Percentiles rank a stretch among this genome's conserved stretches.
Conservation (phyloP, 1,139 yeast genomes). For the Nadsonia commutata region DNA sequence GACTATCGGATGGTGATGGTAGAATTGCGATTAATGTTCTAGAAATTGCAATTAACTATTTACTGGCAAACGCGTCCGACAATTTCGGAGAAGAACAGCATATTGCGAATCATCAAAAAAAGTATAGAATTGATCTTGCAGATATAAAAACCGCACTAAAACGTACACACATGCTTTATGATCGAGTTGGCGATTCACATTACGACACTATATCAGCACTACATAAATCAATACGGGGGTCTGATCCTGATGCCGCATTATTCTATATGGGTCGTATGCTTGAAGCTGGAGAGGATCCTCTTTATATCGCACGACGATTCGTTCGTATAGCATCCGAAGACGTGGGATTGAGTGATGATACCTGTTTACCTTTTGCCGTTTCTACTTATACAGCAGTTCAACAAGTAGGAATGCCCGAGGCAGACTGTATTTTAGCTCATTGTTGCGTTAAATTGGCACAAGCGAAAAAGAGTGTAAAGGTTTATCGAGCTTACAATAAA, state of each 20-base stretch:
- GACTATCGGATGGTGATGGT: slow-evolving; percentile 80
- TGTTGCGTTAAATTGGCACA: slow-evolving; percentile 79
- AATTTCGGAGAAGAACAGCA: slow-evolving; percentile 1
- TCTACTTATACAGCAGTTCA: slow-evolving; percentile 79
- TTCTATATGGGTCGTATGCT: slow-evolving; percentile 81
- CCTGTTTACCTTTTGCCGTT: slow-evolving; percentile 74
- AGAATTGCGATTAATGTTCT: slow-evolving; percentile 66
- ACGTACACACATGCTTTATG: slow-evolving; percentile 56
- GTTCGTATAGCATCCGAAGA: slow-evolving; percentile 88
- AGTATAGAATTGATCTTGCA: slow-evolving; percentile 12
- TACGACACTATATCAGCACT: slow-evolving; percentile 91
- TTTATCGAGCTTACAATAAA: slow-evolving; percentile 62
- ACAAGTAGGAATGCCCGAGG: slow-evolving; percentile 94
- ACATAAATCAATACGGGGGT: slow-evolving; percentile 81
- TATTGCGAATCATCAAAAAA: slow-evolving; percentile 1
- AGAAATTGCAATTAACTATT: slow-evolving; percentile 32
- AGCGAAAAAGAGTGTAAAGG: slow-evolving; percentile 74
- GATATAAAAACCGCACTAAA: slow-evolving; percentile 29
- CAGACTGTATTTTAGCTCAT: slow-evolving; percentile 79
- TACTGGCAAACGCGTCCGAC: slow-evolving; percentile 5
- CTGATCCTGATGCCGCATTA: slow-evolving; percentile 77
- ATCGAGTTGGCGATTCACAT: slow-evolving; percentile 79
- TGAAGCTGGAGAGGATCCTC: slow-evolving; percentile 85
- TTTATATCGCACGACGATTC: slow-evolving; percentile 85
- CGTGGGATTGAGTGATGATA: slow-evolving; percentile 67